These are phyloP conservation scores for Gymnopilus junonius DNA, from an alignment of 768 basidiomycete species.

Conservation along the genomic window DNA sequence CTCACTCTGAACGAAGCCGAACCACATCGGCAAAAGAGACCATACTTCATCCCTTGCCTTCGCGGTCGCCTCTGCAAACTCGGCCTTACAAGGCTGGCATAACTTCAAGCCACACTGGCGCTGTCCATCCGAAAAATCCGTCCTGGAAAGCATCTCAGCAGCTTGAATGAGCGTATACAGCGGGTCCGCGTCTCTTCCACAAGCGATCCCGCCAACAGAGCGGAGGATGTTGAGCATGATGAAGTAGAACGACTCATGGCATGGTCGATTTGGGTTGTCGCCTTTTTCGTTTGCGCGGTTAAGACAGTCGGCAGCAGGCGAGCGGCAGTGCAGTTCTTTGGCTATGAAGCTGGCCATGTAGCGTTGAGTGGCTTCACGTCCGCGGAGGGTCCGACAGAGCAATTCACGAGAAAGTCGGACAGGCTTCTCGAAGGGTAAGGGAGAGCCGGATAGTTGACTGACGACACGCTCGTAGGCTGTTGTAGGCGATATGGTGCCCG, in stretches of 20 bases:
- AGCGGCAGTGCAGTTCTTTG: constrained; percentile 52
- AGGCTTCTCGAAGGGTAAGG: constrained; percentile 17
- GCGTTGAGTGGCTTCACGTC: constrained; percentile 67
- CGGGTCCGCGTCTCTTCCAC: constrained; percentile 76
- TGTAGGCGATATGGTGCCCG: constrained; percentile 47
- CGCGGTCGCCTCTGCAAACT: constrained; percentile 52
- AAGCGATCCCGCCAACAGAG: constrained; percentile 70
- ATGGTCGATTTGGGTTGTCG: constrained; percentile 39
- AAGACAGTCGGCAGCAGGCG: constrained; percentile 52
- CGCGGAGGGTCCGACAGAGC: constrained; percentile 52
- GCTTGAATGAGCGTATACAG: constrained; percentile 71
- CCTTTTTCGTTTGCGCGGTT: constrained; percentile 37
- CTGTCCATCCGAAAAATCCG: constrained; percentile 70
- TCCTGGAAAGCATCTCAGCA: constrained; percentile 71
- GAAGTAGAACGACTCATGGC: constrained; percentile 75
- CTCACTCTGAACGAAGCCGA: constrained; percentile 48
- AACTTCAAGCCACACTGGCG: constrained; percentile 48
- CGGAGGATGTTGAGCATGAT: constrained; percentile 76
- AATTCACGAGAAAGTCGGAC: constrained; percentile 40
- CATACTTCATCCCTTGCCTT: constrained; percentile 66
- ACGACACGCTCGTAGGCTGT: constrained; percentile 32
- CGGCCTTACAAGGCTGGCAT: constrained; percentile 35
- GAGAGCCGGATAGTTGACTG: constrained; percentile 18
- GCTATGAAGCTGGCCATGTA: constrained; percentile 66
- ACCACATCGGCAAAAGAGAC: constrained; percentile 65